phyloP scores from a whole-genome alignment of 106 monocot genomes.

The Allium cepa region DNA sequence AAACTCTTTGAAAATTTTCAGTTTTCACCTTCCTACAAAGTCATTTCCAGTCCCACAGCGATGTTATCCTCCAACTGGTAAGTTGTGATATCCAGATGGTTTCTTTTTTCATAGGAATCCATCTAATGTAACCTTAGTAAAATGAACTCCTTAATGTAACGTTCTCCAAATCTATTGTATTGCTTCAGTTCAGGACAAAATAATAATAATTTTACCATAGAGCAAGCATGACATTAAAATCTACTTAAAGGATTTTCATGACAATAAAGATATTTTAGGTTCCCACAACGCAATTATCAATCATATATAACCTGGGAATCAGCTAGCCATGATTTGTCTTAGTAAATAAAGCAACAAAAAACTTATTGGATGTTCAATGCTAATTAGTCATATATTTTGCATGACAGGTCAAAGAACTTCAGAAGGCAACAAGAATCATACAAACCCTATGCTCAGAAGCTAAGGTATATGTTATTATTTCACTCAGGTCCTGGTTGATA shows the following conservation, averaged over 20 bases:
- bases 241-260: no score
- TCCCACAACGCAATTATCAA: no score
- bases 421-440: conserved; percentile 89
- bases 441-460: conserved; percentile 92
- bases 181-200: no score
- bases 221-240: no score
- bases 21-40: conserved; percentile 67
- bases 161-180: no score
- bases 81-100: not conserved
- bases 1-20: conserved; percentile 12
- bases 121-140: no score
- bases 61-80: conserved; percentile 73
- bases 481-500: not conserved
- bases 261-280: no score
- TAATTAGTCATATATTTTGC: conserved; percentile 4
- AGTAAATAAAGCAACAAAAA: not conserved
- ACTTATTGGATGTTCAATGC: not conserved
- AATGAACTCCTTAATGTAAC: no score
- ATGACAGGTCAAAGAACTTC: conserved; percentile 76
- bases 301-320: no score
- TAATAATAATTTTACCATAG: no score
- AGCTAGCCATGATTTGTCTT: no score
- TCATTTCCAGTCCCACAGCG: conserved; percentile 53
- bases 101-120: no score
- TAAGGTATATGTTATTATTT: conserved; percentile 35